phyloP scores from a whole-genome alignment of 2,329 filamentous ascomycete genomes.

The Alternaria hordeiaustralica region DNA sequence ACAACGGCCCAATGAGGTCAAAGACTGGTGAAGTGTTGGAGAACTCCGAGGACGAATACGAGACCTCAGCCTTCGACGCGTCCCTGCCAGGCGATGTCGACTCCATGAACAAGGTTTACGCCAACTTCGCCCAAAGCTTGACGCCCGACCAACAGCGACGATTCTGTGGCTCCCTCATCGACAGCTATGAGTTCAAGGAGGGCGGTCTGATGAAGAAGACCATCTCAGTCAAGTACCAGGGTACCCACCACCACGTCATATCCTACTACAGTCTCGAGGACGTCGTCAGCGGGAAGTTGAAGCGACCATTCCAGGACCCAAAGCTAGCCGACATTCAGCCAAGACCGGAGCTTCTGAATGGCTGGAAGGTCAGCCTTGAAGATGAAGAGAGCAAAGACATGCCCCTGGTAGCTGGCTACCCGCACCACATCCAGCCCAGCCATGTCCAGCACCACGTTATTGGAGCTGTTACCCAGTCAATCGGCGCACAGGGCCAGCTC shows the following conservation, averaged over 20 bases:
- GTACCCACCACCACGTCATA: constrained; percentile 82
- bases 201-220: constrained; percentile 91
- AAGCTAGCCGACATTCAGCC: constrained; percentile 44
- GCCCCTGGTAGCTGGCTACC: constrained; percentile 36
- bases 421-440: constrained; percentile 37
- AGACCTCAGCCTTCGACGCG: constrained; percentile 34
- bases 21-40: constrained; percentile 39
- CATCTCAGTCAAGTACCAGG: constrained; percentile 77
- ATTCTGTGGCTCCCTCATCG: constrained; percentile 82
- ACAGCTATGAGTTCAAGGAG: constrained; percentile 86
- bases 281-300: constrained; percentile 57
- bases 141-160: constrained; percentile 61
- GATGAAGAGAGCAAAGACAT: constrained; percentile 47
- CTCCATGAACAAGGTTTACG: constrained; percentile 42
- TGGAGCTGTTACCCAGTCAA: constrained; percentile 26
- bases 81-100: constrained; percentile 30
- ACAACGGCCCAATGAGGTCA: constrained; percentile 30
- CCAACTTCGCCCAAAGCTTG: constrained; percentile 48
- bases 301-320: constrained; percentile 44
- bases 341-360: constrained; percentile 41
- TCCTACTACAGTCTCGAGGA: constrained; percentile 88
- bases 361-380: constrained; percentile 48
- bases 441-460: constrained; percentile 38
- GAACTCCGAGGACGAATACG: constrained; percentile 45
- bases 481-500: constrained; percentile 30